phyloP scores from a whole-genome alignment of 2,329 filamentous ascomycete species.

The Alternaria burnsii region DNA sequence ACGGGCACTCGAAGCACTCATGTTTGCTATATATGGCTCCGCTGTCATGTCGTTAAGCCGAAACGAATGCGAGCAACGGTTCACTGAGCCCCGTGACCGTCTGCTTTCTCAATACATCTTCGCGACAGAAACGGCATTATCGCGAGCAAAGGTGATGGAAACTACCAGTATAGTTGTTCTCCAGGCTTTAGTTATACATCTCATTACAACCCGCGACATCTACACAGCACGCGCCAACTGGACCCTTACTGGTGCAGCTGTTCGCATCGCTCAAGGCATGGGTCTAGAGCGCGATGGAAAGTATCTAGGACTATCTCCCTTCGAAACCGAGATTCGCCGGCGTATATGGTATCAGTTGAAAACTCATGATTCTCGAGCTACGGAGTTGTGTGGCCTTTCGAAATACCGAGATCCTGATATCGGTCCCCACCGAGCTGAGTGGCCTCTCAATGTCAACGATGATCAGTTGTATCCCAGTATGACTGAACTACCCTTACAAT shows the following conservation, averaged over 20 bases:
- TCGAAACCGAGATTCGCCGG: conserved; percentile 56
- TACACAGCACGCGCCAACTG: conserved; percentile 45
- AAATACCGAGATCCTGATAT: conserved; percentile 51
- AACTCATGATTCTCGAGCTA: conserved; percentile 62
- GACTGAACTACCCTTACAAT: conserved; percentile 46
- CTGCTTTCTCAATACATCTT: conserved; percentile 55
- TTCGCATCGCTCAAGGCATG: neutral
- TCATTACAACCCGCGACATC: conserved; percentile 64
- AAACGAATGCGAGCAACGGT: conserved; percentile 60
- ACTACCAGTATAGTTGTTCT: conserved; percentile 57
- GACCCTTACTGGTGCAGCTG: conserved; percentile 55
- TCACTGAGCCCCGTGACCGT: conserved; percentile 66
- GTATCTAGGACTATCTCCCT: conserved; percentile 55
- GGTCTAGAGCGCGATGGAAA: neutral
- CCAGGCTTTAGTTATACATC: conserved; percentile 58
- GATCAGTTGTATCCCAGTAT: conserved; percentile 51
- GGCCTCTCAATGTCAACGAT: conserved; percentile 63
- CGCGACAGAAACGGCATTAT: conserved; percentile 11
- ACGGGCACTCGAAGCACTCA: conserved; percentile 63
- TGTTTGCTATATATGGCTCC: conserved; percentile 30
- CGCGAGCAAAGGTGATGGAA: conserved; percentile 48
- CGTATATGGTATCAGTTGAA: conserved; percentile 68
- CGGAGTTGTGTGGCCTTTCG: conserved; percentile 59
- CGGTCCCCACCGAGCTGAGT: conserved; percentile 52
- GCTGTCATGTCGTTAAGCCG: conserved; percentile 61